Evolutionary conservation across 2,329 filamentous ascomycete species (phyloP), one percentile per base, ranked within the genome.

Genomic region (Dactylellina parvicollis): DNA sequence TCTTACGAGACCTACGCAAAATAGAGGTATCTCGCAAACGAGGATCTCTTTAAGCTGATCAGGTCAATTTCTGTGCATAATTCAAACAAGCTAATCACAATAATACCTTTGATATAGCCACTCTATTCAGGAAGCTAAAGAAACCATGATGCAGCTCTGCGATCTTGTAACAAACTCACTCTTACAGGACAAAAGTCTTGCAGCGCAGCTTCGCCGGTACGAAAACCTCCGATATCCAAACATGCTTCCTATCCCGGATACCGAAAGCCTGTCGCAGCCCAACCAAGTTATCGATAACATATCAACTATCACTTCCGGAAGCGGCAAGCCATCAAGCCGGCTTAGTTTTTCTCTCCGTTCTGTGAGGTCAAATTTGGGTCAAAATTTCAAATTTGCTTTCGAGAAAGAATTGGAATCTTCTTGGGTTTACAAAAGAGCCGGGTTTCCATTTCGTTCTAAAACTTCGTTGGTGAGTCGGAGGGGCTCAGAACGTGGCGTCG

Each of bases 361-460:
- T 14, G 14, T 18, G 8, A 18, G 16, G 3, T 5, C n/a, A 26
- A 8, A 32, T 10, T 20, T 38, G 4, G 16, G 22, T 5, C 8
- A 22, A 30, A 12, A 20, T 7, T 18, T 50, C 1, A 9, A 4
- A 3, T 52, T 57, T 5, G 4, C 14, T 10, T 67, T 59, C 26
- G 62, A 67, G n/a, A 42, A 59, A 20, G 50, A 67, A 3, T 10
- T 67, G 38, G 1, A 26, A 0, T 32, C 62, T n/a, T 67, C 62
- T n/a, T 47, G 42, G 34, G 62, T 67, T 7, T 67, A 67, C 26
- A 67, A 44, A 22, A 67, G 62, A 52, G 26, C 32, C 1, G 52
- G 52, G 1, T 30, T 59, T n/a, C n/a, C 2, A 9, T 32, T 32
- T 14, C 2, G 2, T 1, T 67, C 62, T 12, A 14, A 34, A 3